These are phyloP conservation scores for Mesembryanthemum crystallinum DNA, from an alignment of 148 eudicot genomes.

Conservation along the genomic window DNA sequence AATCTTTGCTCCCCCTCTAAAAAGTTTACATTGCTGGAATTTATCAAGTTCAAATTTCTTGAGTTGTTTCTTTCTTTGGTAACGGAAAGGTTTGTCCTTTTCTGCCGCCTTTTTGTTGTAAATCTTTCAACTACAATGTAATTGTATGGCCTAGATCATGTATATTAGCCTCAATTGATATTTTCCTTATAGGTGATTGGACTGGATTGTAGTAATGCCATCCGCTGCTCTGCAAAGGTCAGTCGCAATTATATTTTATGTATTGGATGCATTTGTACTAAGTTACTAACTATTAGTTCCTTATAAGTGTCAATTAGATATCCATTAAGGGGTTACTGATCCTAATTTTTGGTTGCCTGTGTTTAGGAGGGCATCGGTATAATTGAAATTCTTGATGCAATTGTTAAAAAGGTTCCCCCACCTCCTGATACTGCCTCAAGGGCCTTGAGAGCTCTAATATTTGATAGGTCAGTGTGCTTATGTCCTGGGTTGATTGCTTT, in stretches of 20 bases:
- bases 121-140: not conserved
- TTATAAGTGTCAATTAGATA: not conserved
- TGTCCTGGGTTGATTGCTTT: slow-evolving; percentile 12
- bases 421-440: slow-evolving; percentile 62
- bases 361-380: slow-evolving; percentile 94
- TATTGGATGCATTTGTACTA: not conserved
- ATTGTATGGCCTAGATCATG: not conserved
- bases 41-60: not conserved
- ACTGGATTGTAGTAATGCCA: slow-evolving; percentile 92
- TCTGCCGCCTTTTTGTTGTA: not conserved
- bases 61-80: not conserved
- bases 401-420: slow-evolving; percentile 79
- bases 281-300: not conserved
- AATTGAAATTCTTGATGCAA: slow-evolving; percentile 76
- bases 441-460: slow-evolving; percentile 93
- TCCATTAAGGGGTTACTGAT: slow-evolving; percentile 1
- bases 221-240: slow-evolving; percentile 95
- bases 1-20: not conserved
- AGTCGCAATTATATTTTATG: slow-evolving; percentile 18
- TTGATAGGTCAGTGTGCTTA: slow-evolving; percentile 70
- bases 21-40: not conserved
- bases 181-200: slow-evolving; percentile 64
- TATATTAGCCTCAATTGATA: not conserved
- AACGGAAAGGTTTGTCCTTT: not conserved
- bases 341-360: slow-evolving; percentile 14